A percentile compares a stretch with the other conserved stretches of the same genome.
Conservation (phyloP, 2,329 filamentous ascomycete genomes). For the Sporothrix globosa region DNA sequence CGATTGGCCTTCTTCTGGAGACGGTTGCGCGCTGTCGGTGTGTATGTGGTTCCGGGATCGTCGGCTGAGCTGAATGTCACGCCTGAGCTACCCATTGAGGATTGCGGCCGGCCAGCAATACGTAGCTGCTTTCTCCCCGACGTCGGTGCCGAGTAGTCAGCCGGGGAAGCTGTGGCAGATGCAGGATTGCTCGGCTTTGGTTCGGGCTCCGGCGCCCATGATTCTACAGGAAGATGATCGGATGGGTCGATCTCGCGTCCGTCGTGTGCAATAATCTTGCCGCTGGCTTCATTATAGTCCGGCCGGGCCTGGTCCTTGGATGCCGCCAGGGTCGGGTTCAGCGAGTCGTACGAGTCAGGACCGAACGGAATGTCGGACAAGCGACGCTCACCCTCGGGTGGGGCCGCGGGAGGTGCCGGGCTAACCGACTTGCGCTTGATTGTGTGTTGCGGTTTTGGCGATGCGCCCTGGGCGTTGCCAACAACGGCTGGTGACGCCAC, state of each 20-base stretch:
- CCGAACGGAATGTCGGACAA: constrained; percentile 69
- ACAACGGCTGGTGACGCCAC: constrained; percentile 40
- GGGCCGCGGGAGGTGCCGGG: constrained; percentile 60
- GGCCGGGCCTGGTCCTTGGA: constrained; percentile 42
- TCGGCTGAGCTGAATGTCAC: constrained; percentile 43
- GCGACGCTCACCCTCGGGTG: constrained; percentile 47
- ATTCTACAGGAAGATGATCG: constrained; percentile 75
- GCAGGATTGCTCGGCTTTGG: constrained; percentile 54
- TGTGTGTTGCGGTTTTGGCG: constrained; percentile 53
- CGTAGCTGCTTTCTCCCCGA: constrained; percentile 57
- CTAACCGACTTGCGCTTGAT: constrained; percentile 75
- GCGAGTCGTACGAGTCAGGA: constrained; percentile 73
- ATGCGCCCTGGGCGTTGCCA: constrained; percentile 49
- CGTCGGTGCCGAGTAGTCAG: constrained; percentile 55
- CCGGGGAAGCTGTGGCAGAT: constrained; percentile 39
- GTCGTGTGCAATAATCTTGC: constrained; percentile 75
- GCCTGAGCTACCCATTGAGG: constrained; percentile 38
- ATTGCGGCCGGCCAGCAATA: constrained; percentile 53
- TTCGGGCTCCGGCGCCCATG: constrained; percentile 77
- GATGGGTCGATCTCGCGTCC: constrained; percentile 78
- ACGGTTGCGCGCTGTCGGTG: constrained; percentile 55
- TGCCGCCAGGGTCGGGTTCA: constrained; percentile 62
- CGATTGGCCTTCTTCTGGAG: constrained; percentile 66
- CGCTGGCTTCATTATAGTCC: constrained; percentile 58
- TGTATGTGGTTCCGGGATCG: constrained; percentile 40